Evolutionary conservation across 2,329 filamentous ascomycete genomes (phyloP), one percentile per base, ranked within the genome.

Genomic region (Aotearoamyces nothofagi): DNA sequence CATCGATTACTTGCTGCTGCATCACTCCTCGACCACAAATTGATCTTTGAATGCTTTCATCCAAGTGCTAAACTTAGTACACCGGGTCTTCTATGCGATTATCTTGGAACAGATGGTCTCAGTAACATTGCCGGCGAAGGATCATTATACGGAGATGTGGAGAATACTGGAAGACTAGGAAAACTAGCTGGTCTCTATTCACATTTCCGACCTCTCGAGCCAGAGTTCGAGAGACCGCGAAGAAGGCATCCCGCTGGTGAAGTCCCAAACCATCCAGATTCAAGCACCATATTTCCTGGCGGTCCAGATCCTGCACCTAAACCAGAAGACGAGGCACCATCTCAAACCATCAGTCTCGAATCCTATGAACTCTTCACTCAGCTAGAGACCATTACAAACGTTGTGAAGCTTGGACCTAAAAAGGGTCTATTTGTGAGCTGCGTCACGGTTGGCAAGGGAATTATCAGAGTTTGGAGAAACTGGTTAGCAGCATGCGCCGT

Each of bases 1-100:
- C 61, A 65, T 27, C 72, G 78, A 17, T 58, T 83, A 2, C 53
- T 74, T 26, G 50, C 63, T 12, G 68, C 70, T 12, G 62, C 70
- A 4, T 54, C 64, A 3, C 53, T 77, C 5, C 34, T 34, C 27
- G 64, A 70, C 20, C 69, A 81, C 44, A 67, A 73, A 30, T 54
- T 90, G 22, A 69, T 86, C 20, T 66, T 92, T 23, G 79, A 87
- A 54, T 82, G 78, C 49, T 86, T 78, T 45, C 79, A 78, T 38
- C 81, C 80, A 0, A 69, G 62, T 37, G 71, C 66, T 14, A 76
- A 74, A 49, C 58, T 78, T 27, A 73, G 66, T 4, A 74, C 78
- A 12, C 76, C 79, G 0, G 73, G 72, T 31, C 61, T 83, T 9
- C 65, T 66, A 45, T 86, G 80, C 51, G 60, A 69, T 24, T 77